Conservation (phyloP, 352 stramenopile genomes). For the Phytophthora melonis region DNA sequence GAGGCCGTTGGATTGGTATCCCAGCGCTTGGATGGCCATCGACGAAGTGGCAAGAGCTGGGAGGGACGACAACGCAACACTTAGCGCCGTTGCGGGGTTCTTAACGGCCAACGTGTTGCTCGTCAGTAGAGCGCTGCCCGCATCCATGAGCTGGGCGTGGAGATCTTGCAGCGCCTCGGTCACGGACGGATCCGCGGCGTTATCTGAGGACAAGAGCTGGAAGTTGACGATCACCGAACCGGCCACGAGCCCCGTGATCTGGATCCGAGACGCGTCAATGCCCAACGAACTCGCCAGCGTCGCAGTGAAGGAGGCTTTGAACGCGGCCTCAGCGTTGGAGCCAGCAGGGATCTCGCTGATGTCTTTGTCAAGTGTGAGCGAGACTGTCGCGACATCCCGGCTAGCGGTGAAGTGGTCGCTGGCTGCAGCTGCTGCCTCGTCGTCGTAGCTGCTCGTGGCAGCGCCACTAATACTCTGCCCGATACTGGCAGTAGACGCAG, state of each 20-base stretch:
- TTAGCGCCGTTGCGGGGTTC: slow-evolving; percentile 46
- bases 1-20: slow-evolving; percentile 69
- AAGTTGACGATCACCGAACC: slow-evolving; percentile 80
- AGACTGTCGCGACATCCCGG: slow-evolving; percentile 57
- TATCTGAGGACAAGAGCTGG: slow-evolving; percentile 58
- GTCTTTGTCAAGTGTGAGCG: slow-evolving; percentile 68
- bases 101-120: slow-evolving; percentile 42
- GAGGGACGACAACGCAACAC: slow-evolving; percentile 35
- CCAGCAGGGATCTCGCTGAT: slow-evolving; percentile 61
- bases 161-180: slow-evolving; percentile 56
- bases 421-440: slow-evolving; percentile 38
- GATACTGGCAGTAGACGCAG: slow-evolving; percentile 22
- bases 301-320: slow-evolving; percentile 56
- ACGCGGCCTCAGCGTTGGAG: slow-evolving; percentile 55
- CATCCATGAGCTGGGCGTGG: slow-evolving; percentile 48
- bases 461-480: slow-evolving; percentile 5
- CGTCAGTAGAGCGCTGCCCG: slow-evolving; percentile 47
- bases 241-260: slow-evolving; percentile 56
- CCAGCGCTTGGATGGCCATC: slow-evolving; percentile 50
- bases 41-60: slow-evolving; percentile 22
- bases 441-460: slow-evolving; percentile 28
- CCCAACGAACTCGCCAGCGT: slow-evolving; percentile 48
- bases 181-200: slow-evolving; percentile 57
- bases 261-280: slow-evolving; percentile 60
- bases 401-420: slow-evolving; percentile 52